Base-by-base conservation (phyloP, 1,139 yeast genomes). In the Scheffersomyces insectosa region DNA sequence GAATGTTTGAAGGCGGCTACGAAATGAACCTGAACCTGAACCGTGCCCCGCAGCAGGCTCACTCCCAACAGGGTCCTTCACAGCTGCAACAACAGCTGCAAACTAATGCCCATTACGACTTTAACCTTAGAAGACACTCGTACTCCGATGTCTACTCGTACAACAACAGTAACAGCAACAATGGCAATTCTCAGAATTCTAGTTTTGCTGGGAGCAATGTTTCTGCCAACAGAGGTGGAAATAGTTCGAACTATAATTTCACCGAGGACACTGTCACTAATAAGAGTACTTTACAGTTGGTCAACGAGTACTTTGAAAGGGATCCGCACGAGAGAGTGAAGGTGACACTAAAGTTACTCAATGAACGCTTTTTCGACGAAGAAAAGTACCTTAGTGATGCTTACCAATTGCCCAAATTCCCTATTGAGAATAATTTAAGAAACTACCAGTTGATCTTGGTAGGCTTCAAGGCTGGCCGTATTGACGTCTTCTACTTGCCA, bases 381-480 rank as follows among this genome's bases (percentile, higher is more conserved):
- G 65, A 60, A 42, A 57, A 58, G 47, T 65, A 53, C 47, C 58
- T 68, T 43, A 51, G 59, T 30, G 72, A 67, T 37, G 58, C 65
- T 33, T 61, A 58, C 50, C 75, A 69, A 49, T 63, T 73, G 37
- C 78, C 77, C 5, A 68, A 67, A 46, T 72, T 72, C 52, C 76
- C 77, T 3, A 57, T 66, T 42, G 77, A 71, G 44, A 56, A 59
- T 28, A 58, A 68, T 4, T 52, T 68, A 28, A 50, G 67, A 36
- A 63, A 63, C 42, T 63, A 63, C 49, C 72, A 68, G 49, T 60
- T 73, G 45, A 83, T 84, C 40, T 68, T 90, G 40, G 95, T 91
- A 28, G 84, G 88, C 44, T 87, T 93, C 66, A 93, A 95, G 63
- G 86, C 89, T 25, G 93, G 95, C 9, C 78, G 97, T 47, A 70